phyloP scores from a whole-genome alignment of 2,329 filamentous ascomycete species.

The Arachnopeziza araneosa region DNA sequence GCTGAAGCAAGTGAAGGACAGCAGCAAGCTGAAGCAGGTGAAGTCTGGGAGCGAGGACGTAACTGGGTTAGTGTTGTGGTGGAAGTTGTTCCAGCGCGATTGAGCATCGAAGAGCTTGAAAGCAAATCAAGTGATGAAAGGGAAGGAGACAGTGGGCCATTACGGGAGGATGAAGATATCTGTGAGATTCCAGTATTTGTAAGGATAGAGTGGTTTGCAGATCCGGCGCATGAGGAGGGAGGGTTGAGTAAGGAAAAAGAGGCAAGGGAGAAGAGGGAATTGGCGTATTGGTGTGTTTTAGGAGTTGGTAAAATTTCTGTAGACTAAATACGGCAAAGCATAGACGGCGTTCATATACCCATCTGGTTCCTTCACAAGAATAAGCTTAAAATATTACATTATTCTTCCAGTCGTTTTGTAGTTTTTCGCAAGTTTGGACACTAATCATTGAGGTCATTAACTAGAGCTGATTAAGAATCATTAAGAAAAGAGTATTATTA shows the following conservation, averaged over 20 bases:
- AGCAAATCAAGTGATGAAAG: conserved; percentile 29
- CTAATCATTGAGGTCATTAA: conserved; percentile 2
- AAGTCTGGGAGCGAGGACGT: conserved; percentile 89
- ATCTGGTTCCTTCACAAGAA: conserved; percentile 24
- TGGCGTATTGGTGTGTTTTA: conserved; percentile 94
- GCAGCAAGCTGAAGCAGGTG: conserved; percentile 73
- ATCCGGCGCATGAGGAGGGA: conserved; percentile 53
- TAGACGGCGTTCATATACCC: conserved; percentile 20
- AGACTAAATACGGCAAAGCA: conserved; percentile 27
- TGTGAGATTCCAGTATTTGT: conserved; percentile 95
- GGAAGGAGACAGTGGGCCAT: conserved; percentile 38
- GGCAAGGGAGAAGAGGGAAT: conserved; percentile 71
- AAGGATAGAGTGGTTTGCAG: conserved; percentile 81
- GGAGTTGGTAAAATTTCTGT: conserved; percentile 75
- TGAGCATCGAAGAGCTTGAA: conserved; percentile 18
- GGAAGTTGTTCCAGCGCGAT: conserved; percentile 66
- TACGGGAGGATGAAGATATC: conserved; percentile 53
- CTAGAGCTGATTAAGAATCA: neutral
- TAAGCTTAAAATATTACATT: no score
- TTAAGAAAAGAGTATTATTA: no score
- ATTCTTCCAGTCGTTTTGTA: no score
- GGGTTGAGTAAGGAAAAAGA: conserved; percentile 46
- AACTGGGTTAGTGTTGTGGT: conserved; percentile 95
- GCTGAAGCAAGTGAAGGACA: conserved; percentile 33
- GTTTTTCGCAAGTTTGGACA: no score